Evolutionary conservation across 805 yeast genomes (phyloP).

Genomic region (Barnettozyma populi): DNA sequence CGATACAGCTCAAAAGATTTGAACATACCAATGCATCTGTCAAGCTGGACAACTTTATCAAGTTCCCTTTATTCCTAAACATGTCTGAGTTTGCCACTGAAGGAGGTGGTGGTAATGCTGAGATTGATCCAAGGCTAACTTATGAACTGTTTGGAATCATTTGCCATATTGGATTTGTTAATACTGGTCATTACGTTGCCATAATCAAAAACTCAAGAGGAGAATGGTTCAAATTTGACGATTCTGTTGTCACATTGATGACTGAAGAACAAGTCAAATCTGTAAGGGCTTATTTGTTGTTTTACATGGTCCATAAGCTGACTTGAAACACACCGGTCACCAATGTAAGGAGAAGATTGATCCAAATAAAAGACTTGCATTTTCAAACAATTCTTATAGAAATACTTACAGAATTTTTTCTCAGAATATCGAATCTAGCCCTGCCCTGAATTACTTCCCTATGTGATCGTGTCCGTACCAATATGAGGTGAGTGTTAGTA

Average conservation of each 20-base stretch:
- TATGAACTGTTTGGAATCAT: conserved; percentile 86
- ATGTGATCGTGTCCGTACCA: too few species aligned
- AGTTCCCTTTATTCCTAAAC: conserved; percentile 68
- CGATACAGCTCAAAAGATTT: conserved; percentile 76
- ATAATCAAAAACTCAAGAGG: conserved; percentile 67
- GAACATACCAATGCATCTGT: conserved; percentile 36
- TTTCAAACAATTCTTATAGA: too few species aligned
- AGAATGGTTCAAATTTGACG: conserved; percentile 90
- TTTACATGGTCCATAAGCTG: conserved; percentile 42
- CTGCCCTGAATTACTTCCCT: too few species aligned
- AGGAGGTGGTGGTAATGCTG: not conserved
- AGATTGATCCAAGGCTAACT: conserved; percentile 34
- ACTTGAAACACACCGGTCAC: not conserved
- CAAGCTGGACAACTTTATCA: conserved; percentile 72
- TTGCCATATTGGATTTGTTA: conserved; percentile 87
- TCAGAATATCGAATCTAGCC: too few species aligned
- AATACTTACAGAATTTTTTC: too few species aligned
- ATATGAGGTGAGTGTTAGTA: too few species aligned
- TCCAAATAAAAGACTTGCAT: not conserved
- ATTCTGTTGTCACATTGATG: conserved; percentile 68
- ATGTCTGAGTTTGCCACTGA: conserved; percentile 51
- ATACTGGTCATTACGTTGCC: conserved; percentile 92
- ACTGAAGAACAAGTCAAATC: conserved; percentile 58
- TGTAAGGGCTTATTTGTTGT: conserved; percentile 76
- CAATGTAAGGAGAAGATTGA: not conserved